Evolutionary conservation across 805 yeast species (phyloP).

Genomic region (Wickerhamomyces kurtzmanii): DNA sequence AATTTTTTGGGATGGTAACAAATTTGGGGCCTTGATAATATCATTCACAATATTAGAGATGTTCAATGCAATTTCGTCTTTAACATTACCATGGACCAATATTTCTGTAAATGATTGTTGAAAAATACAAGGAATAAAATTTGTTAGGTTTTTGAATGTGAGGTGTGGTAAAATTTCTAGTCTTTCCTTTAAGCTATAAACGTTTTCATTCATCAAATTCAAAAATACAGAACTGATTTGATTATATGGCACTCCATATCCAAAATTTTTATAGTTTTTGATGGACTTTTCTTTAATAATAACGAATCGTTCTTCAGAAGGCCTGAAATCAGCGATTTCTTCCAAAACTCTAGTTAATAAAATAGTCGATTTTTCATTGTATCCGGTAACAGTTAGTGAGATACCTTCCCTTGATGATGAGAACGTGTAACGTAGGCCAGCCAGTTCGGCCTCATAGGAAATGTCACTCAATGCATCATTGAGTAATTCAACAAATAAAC

Average conservation of each 20-base stretch:
- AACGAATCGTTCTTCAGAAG: slow-evolving; percentile 51
- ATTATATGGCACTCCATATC: slow-evolving; percentile 65
- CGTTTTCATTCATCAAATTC: slow-evolving; percentile 58
- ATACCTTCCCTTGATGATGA: slow-evolving; percentile 61
- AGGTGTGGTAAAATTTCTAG: slow-evolving; percentile 34
- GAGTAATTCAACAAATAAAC: slow-evolving; percentile 58
- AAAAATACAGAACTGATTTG: slow-evolving; percentile 61
- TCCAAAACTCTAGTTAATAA: slow-evolving; percentile 53
- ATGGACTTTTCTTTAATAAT: slow-evolving; percentile 53
- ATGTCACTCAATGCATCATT: slow-evolving; percentile 69
- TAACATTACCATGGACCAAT: slow-evolving; percentile 70
- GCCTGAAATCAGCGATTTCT: slow-evolving; percentile 37
- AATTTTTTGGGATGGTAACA: slow-evolving; percentile 33
- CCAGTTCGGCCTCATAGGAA: slow-evolving; percentile 77
- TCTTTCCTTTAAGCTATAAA: slow-evolving; percentile 60
- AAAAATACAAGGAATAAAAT: slow-evolving; percentile 42
- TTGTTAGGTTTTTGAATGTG: slow-evolving; percentile 36
- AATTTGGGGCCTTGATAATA: slow-evolving; percentile 26
- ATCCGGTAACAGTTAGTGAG: slow-evolving; percentile 62
- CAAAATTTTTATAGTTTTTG: slow-evolving; percentile 59
- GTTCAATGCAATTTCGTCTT: slow-evolving; percentile 39
- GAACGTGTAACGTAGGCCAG: slow-evolving; percentile 57
- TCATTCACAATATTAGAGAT: slow-evolving; percentile 33
- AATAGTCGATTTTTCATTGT: slow-evolving; percentile 66
- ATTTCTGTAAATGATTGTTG: slow-evolving; percentile 59